Evolutionary conservation across 75 land plant genomes (phyloP), one percentile per base, ranked within the genome.

Genomic region (Cryptomeria japonica): DNA sequence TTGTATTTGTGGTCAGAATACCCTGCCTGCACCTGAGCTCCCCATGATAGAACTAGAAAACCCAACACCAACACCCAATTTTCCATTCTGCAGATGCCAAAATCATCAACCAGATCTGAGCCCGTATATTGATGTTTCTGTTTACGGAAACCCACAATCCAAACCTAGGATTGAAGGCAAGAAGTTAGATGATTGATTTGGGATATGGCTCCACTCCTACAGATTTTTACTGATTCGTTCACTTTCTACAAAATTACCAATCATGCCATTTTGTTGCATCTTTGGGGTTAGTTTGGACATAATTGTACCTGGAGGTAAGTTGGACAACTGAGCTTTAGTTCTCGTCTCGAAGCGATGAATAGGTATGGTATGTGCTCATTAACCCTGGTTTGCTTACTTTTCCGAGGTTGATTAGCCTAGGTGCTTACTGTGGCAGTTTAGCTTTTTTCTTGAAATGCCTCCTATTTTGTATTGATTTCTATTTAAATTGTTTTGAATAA

Each of bases 1-100:
- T 39, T 85, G 80, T 88, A 88, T 42, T 68, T 88, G 83, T 88
- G 89, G 86, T 88, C 87, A 42, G 87, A 88, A 34, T 85, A 82
- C 10, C 82, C 88, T 32, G 46, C 88, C 56, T 87, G 84, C 75
- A 87, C 84, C 22, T 75, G 77, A 75, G 4, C 77, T 75, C 34
- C 15, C 34, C 34, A 75, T 75, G 77, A 75, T 14, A 75, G 37
- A 32, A 75, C 13, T 75, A 75, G 77, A 75, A 75, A 75, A 75
- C 37, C 77, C 77, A 75, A 34, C 37, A 75, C 15, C 34, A 75
- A 32, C 37, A 75, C 77, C 77, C 34, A 75, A 32, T 34, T 75
- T 8, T 34, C 37, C 77, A 75, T 75, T 34, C n/a, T 64, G 10
- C 70, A 64, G 70, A 75, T 34, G 16, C 16, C 77, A 75, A 34